Evolutionary conservation across 192 early-diverging fungal genomes (phyloP).

Genomic region (Backusella sp.): DNA sequence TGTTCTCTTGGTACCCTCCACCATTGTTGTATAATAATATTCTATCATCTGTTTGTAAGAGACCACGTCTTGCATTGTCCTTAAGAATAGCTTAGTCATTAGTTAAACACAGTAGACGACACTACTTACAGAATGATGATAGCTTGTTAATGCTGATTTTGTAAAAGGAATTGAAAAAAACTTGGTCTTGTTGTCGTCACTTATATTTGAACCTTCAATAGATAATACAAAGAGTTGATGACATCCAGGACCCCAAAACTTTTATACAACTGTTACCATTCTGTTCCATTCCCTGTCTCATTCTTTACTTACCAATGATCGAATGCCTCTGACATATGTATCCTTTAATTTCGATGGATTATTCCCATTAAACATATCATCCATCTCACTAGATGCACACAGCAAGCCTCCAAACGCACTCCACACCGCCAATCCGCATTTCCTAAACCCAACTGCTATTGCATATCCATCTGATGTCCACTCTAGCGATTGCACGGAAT

Average conservation of each 20-base stretch:
- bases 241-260: constrained; percentile 76
- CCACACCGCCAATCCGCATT: constrained; percentile 73
- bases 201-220: constrained; percentile 15
- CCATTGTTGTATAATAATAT: constrained; percentile 59
- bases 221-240: constrained; percentile 69
- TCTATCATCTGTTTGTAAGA: constrained; percentile 68
- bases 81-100: constrained; percentile 12
- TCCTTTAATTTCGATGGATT: constrained; percentile 40
- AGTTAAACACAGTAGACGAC: not conserved
- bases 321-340: constrained; percentile 56
- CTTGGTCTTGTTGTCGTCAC: constrained; percentile 2
- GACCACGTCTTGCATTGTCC: constrained; percentile 54
- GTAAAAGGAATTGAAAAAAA: constrained; percentile 58
- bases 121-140: constrained; percentile 39
- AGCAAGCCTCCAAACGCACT: constrained; percentile 69
- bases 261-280: not conserved
- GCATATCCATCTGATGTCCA: constrained; percentile 77
- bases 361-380: constrained; percentile 16
- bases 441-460: constrained; percentile 64
- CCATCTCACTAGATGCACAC: constrained; percentile 21
- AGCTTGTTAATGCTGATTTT: constrained; percentile 45
- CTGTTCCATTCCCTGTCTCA: no score
- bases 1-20: constrained; percentile 60
- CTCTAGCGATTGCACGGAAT: constrained; percentile 49
- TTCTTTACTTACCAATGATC: constrained; percentile 47